Conservation (phyloP, 2,329 filamentous ascomycete genomes). For the Didymella pomorum region DNA sequence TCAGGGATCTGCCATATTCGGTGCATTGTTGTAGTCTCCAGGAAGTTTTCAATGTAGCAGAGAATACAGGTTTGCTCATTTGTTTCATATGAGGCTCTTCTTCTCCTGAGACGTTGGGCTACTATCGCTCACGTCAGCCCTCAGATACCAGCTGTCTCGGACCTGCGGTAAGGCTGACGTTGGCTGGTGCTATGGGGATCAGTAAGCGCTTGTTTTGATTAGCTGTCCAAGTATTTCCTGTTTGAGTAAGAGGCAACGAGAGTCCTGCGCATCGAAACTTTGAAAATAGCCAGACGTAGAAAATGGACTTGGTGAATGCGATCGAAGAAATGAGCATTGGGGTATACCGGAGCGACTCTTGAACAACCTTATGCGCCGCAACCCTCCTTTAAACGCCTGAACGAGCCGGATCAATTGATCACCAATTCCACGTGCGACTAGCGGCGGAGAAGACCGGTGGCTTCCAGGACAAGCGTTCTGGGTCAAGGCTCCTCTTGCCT, state of each 20-base stretch:
- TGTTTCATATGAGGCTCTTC: not conserved
- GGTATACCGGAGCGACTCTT: constrained; percentile 16
- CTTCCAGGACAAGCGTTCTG: constrained; percentile 87
- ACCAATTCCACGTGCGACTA: constrained; percentile 96
- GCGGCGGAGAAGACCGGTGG: constrained; percentile 93
- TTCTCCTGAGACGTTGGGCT: too few species aligned
- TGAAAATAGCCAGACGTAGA: not conserved
- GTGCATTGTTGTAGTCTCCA: constrained; percentile 17
- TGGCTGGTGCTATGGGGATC: not conserved
- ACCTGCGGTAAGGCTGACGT: not conserved
- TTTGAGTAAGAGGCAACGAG: not conserved
- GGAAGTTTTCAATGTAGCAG: not conserved
- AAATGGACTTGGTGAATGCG: not conserved
- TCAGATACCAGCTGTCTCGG: not conserved
- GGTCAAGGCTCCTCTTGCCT: constrained; percentile 77
- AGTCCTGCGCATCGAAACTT: not conserved
- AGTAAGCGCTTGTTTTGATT: constrained; percentile 10
- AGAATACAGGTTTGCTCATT: not conserved
- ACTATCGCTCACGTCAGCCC: constrained; percentile 10
- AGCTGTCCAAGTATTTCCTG: not conserved
- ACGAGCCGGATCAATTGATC: not conserved
- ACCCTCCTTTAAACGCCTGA: not conserved
- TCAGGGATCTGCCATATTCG: constrained; percentile 27
- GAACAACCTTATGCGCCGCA: constrained; percentile 1
- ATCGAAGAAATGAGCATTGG: constrained; percentile 5